Evolutionary conservation across 179 eudicot species (phyloP).

Genomic region (Camellia oleifera): DNA sequence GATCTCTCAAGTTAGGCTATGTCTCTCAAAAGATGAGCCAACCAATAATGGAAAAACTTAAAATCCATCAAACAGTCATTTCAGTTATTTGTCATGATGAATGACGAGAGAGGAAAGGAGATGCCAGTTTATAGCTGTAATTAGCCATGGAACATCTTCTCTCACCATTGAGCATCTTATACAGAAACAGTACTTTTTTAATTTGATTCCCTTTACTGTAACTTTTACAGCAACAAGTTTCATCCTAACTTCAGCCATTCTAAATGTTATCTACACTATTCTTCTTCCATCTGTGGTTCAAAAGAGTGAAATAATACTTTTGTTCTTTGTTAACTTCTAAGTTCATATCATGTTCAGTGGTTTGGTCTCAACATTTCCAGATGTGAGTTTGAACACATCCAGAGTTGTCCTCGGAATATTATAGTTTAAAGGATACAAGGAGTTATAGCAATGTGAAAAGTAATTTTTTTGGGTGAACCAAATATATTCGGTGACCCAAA

Average conservation of each 20-base stretch:
- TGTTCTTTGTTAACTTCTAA: background rate
- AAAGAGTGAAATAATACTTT: background rate
- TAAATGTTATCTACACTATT: background rate
- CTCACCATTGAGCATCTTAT: too few relatives aligned
- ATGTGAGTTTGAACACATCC: background rate
- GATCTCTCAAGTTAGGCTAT: background rate
- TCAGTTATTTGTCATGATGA: background rate
- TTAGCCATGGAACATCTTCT: too few relatives aligned
- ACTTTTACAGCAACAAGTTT: background rate
- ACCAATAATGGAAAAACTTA: background rate
- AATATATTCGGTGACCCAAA: conserved; percentile 4
- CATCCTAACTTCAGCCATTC: background rate
- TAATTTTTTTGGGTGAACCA: background rate
- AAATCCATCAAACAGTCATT: background rate
- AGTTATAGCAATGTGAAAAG: background rate
- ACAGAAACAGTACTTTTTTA: background rate
- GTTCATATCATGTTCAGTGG: background rate
- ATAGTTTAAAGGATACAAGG: background rate
- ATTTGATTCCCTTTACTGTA: background rate
- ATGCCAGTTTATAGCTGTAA: background rate
- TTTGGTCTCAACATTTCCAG: background rate
- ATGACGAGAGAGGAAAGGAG: background rate
- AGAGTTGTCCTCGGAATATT: background rate
- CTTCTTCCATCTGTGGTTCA: background rate
- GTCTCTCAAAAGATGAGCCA: background rate